phyloP scores from a whole-genome alignment of 202 grass and related monocot genomes.

The Panicum hallii region DNA sequence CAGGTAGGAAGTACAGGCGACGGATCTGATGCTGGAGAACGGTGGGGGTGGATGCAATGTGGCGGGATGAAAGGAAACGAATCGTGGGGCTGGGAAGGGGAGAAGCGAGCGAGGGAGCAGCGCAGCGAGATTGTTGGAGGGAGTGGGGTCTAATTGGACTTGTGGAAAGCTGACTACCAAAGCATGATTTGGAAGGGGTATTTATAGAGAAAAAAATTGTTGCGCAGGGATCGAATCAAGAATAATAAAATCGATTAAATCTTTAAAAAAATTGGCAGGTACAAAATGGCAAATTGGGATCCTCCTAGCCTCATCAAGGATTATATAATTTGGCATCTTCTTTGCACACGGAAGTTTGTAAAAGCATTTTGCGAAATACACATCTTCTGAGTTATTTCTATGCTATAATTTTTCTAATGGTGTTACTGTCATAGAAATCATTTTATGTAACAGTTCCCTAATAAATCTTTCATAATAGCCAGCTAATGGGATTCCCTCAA shows the following conservation, averaged over 20 bases:
- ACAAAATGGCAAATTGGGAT: neutral
- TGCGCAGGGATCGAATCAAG: neutral
- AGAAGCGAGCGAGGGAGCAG: slow-evolving; percentile 24
- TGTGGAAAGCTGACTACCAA: neutral
- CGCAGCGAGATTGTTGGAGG: slow-evolving; percentile 31
- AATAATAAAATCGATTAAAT: no score
- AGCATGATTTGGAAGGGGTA: neutral
- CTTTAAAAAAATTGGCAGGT: neutral
- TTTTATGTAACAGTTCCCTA: neutral
- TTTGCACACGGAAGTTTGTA: neutral
- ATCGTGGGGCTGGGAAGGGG: neutral
- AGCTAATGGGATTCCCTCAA: no score
- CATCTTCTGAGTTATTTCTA: neutral
- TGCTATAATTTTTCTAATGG: neutral
- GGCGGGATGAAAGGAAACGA: neutral
- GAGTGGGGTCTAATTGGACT: neutral
- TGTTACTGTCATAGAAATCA: neutral
- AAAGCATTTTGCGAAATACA: neutral
- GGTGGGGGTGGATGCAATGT: slow-evolving; percentile 19
- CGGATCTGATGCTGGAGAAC: slow-evolving; percentile 8
- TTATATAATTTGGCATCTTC: neutral
- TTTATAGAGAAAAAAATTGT: slow-evolving; percentile 4
- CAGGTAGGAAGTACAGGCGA: neutral
- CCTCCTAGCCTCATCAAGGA: neutral
- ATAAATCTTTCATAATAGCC: no score